Percentiles rank a stretch among this genome's conserved stretches.
Evolutionary conservation across 2,329 filamentous ascomycete species (phyloP).

Genomic region (Pseudogymnoascus sp.): DNA sequence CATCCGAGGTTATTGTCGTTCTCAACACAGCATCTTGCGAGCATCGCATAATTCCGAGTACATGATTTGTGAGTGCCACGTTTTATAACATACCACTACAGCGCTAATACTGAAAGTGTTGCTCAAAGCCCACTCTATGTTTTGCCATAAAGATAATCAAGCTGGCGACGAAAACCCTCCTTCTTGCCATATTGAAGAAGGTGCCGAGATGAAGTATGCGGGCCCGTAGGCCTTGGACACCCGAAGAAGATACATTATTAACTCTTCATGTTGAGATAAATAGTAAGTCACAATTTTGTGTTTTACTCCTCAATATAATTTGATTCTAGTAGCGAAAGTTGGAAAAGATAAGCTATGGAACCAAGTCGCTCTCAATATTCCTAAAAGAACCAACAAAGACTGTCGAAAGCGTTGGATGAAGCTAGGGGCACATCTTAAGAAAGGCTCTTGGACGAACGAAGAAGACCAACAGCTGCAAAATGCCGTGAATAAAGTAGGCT

Average conservation of each 20-base stretch:
- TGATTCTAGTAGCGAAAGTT: not conserved
- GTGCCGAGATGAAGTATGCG: not conserved
- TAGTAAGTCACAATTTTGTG: not conserved
- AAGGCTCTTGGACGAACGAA: slow-evolving; percentile 30
- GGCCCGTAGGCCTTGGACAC: not conserved
- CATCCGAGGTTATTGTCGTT: not conserved
- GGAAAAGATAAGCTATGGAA: slow-evolving; percentile 26
- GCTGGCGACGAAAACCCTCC: not conserved
- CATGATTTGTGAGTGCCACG: not conserved
- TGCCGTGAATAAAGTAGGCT: not conserved
- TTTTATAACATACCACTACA: not conserved
- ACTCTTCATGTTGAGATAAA: not conserved
- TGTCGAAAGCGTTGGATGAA: slow-evolving; percentile 39
- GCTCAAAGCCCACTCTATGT: not conserved
- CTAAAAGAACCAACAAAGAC: slow-evolving; percentile 37
- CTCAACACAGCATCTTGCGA: not conserved
- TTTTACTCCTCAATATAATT: not conserved
- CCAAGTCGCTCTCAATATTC: slow-evolving; percentile 31
- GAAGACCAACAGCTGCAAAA: not conserved
- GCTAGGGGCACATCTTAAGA: slow-evolving; percentile 32
- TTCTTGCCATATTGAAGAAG: not conserved
- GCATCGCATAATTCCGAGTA: not conserved
- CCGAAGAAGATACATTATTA: not conserved
- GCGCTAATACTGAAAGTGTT: not conserved
- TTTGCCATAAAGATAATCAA: not conserved